These are phyloP conservation scores for Fusarium buxicola DNA, from an alignment of 2,329 filamentous ascomycete genomes.

Conservation along the genomic window DNA sequence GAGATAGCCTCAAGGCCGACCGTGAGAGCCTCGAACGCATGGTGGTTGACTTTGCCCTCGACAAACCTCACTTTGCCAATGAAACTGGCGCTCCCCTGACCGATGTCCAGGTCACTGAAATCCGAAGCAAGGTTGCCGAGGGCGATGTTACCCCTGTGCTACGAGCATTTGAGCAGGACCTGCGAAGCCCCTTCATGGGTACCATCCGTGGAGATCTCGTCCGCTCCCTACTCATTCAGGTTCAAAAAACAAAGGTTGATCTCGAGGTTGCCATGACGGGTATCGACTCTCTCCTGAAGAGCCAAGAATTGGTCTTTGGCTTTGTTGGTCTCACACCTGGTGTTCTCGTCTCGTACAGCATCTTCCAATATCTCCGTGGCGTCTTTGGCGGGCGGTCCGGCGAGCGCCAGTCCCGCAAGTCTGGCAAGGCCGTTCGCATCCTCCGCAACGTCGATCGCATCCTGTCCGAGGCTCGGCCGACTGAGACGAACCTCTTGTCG, in stretches of 20 bases:
- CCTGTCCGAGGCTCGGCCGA: slow-evolving; percentile 74
- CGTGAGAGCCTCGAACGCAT: slow-evolving; percentile 93
- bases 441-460: slow-evolving; percentile 90
- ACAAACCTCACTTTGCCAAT: slow-evolving; percentile 75
- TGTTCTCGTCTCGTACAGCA: slow-evolving; percentile 84
- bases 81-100: slow-evolving; percentile 63
- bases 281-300: slow-evolving; percentile 93
- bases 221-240: slow-evolving; percentile 90
- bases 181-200: slow-evolving; percentile 83
- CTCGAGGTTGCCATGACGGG: slow-evolving; percentile 96
- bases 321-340: slow-evolving; percentile 95
- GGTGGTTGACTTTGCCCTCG: slow-evolving; percentile 94
- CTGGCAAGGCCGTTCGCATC: slow-evolving; percentile 78
- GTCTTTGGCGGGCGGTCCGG: slow-evolving; percentile 78
- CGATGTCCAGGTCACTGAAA: slow-evolving; percentile 77
- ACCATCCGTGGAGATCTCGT: slow-evolving; percentile 88
- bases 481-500: slow-evolving; percentile 78
- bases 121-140: slow-evolving; percentile 84
- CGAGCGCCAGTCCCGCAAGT: slow-evolving; percentile 70
- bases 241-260: slow-evolving; percentile 99
- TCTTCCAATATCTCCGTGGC: slow-evolving; percentile 76
- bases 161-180: slow-evolving; percentile 89
- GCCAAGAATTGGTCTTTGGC: slow-evolving; percentile 97
- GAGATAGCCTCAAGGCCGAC: slow-evolving; percentile 89
- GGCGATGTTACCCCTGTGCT: slow-evolving; percentile 94